Evolutionary conservation across 495 filamentous ascomycete species (phyloP).

Genomic region (Penicillium cinerascens): DNA sequence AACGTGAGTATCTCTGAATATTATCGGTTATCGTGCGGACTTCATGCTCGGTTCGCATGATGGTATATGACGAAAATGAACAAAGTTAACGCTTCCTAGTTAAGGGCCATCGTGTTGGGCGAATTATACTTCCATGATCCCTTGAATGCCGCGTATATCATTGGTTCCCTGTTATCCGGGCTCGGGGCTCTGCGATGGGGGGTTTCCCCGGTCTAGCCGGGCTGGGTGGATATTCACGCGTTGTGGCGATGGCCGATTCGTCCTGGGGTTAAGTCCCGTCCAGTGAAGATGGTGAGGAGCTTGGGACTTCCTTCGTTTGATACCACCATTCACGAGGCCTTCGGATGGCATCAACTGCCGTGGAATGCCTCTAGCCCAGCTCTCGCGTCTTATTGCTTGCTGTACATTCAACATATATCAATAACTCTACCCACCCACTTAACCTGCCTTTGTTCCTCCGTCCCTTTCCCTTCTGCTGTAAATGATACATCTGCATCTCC

Average conservation of each 20-base stretch:
- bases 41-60: background rate
- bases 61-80: background rate
- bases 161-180: background rate
- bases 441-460: background rate
- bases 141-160: background rate
- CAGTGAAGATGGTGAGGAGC: background rate
- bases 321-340: background rate
- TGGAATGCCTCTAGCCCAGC: background rate
- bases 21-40: background rate
- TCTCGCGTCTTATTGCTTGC: background rate
- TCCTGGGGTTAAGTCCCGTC: background rate
- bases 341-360: background rate
- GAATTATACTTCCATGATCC: background rate
- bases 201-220: background rate
- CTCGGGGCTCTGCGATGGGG: conserved; percentile 1
- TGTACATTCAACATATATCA: background rate
- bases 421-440: background rate
- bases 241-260: conserved; percentile 8
- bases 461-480: background rate
- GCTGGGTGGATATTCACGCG: background rate
- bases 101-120: background rate
- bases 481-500: background rate
- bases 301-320: background rate
- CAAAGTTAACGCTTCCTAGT: background rate
- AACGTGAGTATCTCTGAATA: background rate